Evolutionary conservation across 192 early-diverging fungal species (phyloP).

Genomic region (Umbelopsis sp.): DNA sequence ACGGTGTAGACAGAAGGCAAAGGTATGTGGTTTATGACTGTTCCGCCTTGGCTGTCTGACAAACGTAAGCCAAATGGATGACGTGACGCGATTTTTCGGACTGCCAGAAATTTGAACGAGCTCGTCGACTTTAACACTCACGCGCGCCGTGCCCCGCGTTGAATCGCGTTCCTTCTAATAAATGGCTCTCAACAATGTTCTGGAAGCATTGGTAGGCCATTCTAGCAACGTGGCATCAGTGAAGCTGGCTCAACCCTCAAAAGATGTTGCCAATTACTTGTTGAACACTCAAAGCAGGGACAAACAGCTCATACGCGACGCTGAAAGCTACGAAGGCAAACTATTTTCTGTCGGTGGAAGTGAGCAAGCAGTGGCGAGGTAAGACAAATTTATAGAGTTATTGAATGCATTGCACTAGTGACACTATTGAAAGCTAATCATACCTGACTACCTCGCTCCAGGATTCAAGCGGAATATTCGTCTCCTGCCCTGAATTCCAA

Average conservation of each 20-base stretch:
- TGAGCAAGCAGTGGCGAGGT: conserved; percentile 16
- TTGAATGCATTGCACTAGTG: neutral
- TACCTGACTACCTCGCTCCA: neutral
- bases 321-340: conserved; percentile 24
- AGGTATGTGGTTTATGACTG: neutral
- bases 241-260: conserved; percentile 9
- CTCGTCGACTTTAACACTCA: too few species aligned
- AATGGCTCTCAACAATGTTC: conserved; percentile 17
- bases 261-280: conserved; percentile 13
- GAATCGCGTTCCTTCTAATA: neutral
- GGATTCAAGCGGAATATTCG: conserved; percentile 20
- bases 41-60: neutral
- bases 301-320: conserved; percentile 14
- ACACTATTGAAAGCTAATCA: neutral
- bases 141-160: neutral
- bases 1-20: neutral
- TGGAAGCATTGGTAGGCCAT: conserved; percentile 19
- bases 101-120: neutral
- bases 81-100: conserved; percentile 18
- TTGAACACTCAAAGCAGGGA: neutral
- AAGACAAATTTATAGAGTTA: too few species aligned
- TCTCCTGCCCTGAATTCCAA: neutral
- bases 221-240: conserved; percentile 13
- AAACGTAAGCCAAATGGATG: conserved; percentile 16
- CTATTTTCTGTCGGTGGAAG: conserved; percentile 16